A percentile compares a stretch with the other conserved stretches of the same genome.
phyloP scores from a whole-genome alignment of 2,329 filamentous ascomycete genomes.

The Dactylonectria macrodidyma region DNA sequence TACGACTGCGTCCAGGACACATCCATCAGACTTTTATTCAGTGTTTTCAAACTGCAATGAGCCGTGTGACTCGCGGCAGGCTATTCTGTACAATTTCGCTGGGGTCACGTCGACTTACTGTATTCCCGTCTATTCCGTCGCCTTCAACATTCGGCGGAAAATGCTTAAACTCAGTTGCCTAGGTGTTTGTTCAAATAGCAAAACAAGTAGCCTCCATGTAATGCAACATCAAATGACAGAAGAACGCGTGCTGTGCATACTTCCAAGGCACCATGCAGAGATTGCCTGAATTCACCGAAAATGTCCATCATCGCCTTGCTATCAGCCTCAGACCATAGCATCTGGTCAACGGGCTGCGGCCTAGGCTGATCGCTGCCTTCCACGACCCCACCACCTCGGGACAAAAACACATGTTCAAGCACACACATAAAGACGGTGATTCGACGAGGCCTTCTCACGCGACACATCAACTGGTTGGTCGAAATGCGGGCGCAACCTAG shows the following conservation, averaged over 20 bases:
- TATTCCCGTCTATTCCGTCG: slow-evolving; percentile 7
- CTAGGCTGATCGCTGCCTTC: slow-evolving; percentile 7
- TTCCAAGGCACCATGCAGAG: not conserved
- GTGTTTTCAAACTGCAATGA: not conserved
- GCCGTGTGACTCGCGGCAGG: too few relatives aligned
- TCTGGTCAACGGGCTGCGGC: not conserved
- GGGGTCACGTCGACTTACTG: not conserved
- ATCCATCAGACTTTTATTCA: not conserved
- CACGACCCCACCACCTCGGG: slow-evolving; percentile 22
- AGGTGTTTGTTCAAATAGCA: not conserved
- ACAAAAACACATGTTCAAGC: slow-evolving; percentile 30
- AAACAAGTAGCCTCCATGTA: not conserved
- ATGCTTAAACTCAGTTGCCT: slow-evolving; percentile 1
- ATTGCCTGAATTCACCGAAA: slow-evolving; percentile 4
- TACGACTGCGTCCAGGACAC: not conserved
- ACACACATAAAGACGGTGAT: slow-evolving; percentile 5
- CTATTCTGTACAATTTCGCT: not conserved
- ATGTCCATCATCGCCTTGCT: not conserved
- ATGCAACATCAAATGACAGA: not conserved
- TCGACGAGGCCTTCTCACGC: slow-evolving; percentile 20
- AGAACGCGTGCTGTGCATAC: not conserved
- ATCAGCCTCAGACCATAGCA: slow-evolving; percentile 1
- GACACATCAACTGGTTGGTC: slow-evolving; percentile 8
- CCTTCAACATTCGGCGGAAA: not conserved
- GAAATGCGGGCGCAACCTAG: not conserved